These are phyloP conservation scores for Fraxinus sp. DNA, from an alignment of 305 asterid species.

Conservation along the genomic window DNA sequence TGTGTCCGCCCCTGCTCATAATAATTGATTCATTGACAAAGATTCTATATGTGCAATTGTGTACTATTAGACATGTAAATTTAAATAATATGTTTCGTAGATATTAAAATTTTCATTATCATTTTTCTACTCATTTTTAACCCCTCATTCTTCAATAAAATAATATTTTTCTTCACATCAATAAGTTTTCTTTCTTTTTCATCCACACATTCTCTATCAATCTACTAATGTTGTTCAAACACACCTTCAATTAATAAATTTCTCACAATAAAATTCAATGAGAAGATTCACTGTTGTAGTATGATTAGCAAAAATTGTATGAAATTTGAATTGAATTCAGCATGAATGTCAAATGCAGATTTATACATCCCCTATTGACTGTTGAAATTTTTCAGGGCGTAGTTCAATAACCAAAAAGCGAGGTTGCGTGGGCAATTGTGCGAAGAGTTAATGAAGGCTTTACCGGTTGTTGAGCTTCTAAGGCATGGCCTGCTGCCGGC, in stretches of 20 bases:
- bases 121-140: no score
- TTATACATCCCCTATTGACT: background rate
- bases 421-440: background rate
- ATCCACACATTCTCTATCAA: no score
- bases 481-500: conserved; percentile 12
- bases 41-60: background rate
- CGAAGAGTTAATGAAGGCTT: background rate
- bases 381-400: background rate
- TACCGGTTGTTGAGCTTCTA: conserved; percentile 20
- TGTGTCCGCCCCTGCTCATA: background rate
- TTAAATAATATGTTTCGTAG: no score
- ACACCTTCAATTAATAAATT: no score
- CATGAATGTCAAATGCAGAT: background rate
- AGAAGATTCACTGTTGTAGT: background rate
- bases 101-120: no score
- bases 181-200: no score
- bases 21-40: background rate
- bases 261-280: background rate
- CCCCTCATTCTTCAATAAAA: no score
- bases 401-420: background rate
- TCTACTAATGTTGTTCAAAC: no score
- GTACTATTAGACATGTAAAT: no score
- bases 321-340: background rate
- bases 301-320: background rate
- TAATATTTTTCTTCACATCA: no score